Evolutionary conservation across 345 rosid genomes (phyloP).

Genomic region (Brassica incana): DNA sequence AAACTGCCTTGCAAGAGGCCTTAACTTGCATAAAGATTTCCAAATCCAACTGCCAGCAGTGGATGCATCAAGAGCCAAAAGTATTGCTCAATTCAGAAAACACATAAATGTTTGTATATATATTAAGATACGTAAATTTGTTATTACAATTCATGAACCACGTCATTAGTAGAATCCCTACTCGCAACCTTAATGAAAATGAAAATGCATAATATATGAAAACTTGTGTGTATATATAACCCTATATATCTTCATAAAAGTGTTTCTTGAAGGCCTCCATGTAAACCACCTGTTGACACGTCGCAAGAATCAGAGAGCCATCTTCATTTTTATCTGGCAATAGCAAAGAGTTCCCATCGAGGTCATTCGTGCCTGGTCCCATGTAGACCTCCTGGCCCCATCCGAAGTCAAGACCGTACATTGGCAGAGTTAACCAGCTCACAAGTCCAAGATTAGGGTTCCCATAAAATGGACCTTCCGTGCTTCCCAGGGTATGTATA

Average conservation of each 20-base stretch:
- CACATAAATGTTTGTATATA: background rate
- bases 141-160: conserved; percentile 17
- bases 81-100: no score
- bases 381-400: conserved; percentile 61
- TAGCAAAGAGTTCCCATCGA: conserved; percentile 50
- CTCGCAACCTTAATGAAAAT: conserved; percentile 7
- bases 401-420: conserved; percentile 57
- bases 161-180: conserved; percentile 3
- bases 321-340: conserved; percentile 38
- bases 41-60: no score
- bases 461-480: conserved; percentile 56
- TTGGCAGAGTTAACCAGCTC: conserved; percentile 64
- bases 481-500: conserved; percentile 48
- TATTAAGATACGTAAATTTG: background rate
- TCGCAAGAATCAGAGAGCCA: conserved; percentile 32
- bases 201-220: conserved; percentile 14
- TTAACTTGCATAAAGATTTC: no score
- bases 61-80: no score
- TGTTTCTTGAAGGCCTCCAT: conserved; percentile 40
- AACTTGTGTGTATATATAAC: background rate
- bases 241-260: conserved; percentile 39
- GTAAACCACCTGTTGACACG: conserved; percentile 35
- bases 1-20: no score
- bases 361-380: conserved; percentile 56
- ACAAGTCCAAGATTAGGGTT: conserved; percentile 65